Base-by-base conservation (phyloP, 768 basidiomycete species). In the Pulveroboletus sp. region DNA sequence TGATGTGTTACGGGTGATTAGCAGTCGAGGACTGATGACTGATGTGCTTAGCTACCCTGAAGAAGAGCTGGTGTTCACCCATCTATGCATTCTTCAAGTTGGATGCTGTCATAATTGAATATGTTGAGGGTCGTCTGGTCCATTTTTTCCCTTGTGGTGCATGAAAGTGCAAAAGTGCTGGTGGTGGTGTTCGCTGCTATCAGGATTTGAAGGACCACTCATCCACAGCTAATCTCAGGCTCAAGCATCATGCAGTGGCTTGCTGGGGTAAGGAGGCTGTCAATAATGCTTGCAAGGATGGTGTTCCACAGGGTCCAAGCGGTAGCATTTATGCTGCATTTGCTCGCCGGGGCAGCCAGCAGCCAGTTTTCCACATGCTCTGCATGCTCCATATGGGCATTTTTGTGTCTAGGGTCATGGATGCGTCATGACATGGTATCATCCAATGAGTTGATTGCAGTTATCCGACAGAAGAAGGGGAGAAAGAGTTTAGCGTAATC, bases 251-350 rank as follows among this genome's bases (percentile, higher is more conserved):
- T 26, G 51, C 46, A 2, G 14, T 48, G 3, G 30, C 17, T 2
- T 47, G 46, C 26, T 48, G 23, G 6, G 43, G 43, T 1, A 24
- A 50, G 12, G 42, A 50, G 7, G 35, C 43, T 16, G 49, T 45
- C 20, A 16, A 40, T 7, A 34, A 20, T 27, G 24, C 12, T 5
- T 8, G 43, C 19, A 46, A 37, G 11, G 35, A n/a, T 45, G 35
- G 7, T 1, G 6, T 1, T 14, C 4, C 34, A 46, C n/a, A 0
- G 38, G 36, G 6, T 46, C 3, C 12, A 3, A 9, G 38, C 10
- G 11, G 27, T 38, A 0, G 24, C 7, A 7, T 38, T 37, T 0
- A 46, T 24, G 20, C 45, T 4, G 44, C 32, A 5, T 51, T 46
- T 22, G 39, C 26, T 17, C 32, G 17, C 9, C 23, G 29, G 26